Percentiles rank a stretch among this genome's conserved stretches.
These are phyloP conservation scores for Helianthus annuus DNA, from an alignment of 129 eudicot genomes.

Conservation along the genomic window HanXRQr2.0-SUNRISE NC_035441.2:160746831-160747330, in stretches of 20 bases:
- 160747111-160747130: neutral
- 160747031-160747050: constrained; percentile 85
- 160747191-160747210: constrained; percentile 39
- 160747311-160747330: constrained; percentile 79
- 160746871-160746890: constrained; percentile 94
- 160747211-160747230: constrained; percentile 91
- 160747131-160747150: neutral
- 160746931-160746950: constrained; percentile 69
- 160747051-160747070: constrained; percentile 78
- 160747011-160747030: constrained; percentile 59
- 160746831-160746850: constrained; percentile 67
- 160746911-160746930: constrained; percentile 70
- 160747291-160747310: constrained; percentile 77
- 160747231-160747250: constrained; percentile 89
- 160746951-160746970: constrained; percentile 43
- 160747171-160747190: neutral
- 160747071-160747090: constrained; percentile 95
- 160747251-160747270: constrained; percentile 99
- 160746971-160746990: constrained; percentile 71
- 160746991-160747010: constrained; percentile 49
- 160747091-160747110: constrained; percentile 21
- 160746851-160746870: constrained; percentile 91
- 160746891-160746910: constrained; percentile 54
- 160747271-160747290: constrained; percentile 80
- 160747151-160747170: neutral